Percentiles rank a stretch among this genome's conserved stretches.
Evolutionary conservation across 2,329 filamentous ascomycete species (phyloP).

Genomic region (Cercospora sp.): DNA sequence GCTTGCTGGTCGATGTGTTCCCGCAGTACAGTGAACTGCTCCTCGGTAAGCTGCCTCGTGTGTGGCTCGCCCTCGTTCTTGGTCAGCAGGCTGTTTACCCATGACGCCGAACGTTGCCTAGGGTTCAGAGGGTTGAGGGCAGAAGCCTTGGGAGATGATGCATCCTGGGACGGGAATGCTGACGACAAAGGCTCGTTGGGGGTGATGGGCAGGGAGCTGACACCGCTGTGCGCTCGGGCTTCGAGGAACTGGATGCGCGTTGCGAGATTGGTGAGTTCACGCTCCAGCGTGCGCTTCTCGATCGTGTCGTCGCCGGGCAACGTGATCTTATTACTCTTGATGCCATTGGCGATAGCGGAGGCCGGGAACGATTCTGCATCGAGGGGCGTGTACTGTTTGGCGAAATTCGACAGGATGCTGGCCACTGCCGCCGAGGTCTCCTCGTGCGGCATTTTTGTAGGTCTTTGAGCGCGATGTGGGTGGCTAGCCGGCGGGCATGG

Average conservation of each 20-base stretch:
- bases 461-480: constrained; percentile 10
- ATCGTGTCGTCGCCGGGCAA: constrained; percentile 75
- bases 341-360: constrained; percentile 52
- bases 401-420: constrained; percentile 50
- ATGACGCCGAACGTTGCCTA: constrained; percentile 42
- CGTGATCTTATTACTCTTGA: constrained; percentile 57
- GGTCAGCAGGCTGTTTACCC: constrained; percentile 55
- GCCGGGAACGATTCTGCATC: constrained; percentile 48
- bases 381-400: constrained; percentile 48
- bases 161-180: constrained; percentile 60
- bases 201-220: constrained; percentile 66
- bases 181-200: constrained; percentile 64
- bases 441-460: constrained; percentile 33
- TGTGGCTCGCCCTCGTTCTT: constrained; percentile 54
- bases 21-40: constrained; percentile 79
- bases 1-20: constrained; percentile 94
- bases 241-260: constrained; percentile 80
- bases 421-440: constrained; percentile 39
- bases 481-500: constrained; percentile 23
- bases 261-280: constrained; percentile 76
- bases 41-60: constrained; percentile 65
- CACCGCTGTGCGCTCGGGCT: constrained; percentile 61
- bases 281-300: constrained; percentile 77
- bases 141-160: constrained; percentile 37
- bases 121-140: constrained; percentile 25